phyloP scores from a whole-genome alignment of 108 stramenopile species.

The Discostella pseudostelligera region DNA sequence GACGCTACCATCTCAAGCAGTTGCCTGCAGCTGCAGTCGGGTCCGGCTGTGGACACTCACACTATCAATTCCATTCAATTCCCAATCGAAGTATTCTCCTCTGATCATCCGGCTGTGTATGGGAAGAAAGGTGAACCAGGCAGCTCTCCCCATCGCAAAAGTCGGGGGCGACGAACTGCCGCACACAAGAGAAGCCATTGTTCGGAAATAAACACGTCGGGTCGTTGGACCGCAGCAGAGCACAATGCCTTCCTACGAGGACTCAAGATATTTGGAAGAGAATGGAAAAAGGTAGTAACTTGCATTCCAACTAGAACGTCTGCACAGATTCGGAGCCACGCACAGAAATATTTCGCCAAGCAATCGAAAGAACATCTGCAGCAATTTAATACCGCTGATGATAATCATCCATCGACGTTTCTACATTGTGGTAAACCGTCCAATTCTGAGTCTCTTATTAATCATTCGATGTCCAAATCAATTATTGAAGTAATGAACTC shows the following conservation, averaged over 20 bases:
- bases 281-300: slow-evolving; percentile 89
- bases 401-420: slow-evolving; percentile 8
- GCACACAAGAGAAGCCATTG: background rate
- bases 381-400: slow-evolving; percentile 1
- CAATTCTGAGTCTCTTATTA: background rate
- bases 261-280: slow-evolving; percentile 78
- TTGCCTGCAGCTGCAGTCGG: too few species aligned
- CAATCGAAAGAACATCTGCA: slow-evolving; percentile 40
- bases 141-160: too few species aligned
- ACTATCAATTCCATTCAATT: too few species aligned
- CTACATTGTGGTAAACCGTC: background rate
- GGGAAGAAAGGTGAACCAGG: too few species aligned
- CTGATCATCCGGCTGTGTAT: too few species aligned
- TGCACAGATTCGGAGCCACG: slow-evolving; percentile 96
- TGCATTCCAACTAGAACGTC: slow-evolving; percentile 91
- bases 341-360: slow-evolving; percentile 97
- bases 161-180: background rate
- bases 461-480: background rate
- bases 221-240: slow-evolving; percentile 92
- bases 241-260: slow-evolving; percentile 89
- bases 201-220: slow-evolving; percentile 28
- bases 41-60: too few species aligned
- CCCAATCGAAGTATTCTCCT: too few species aligned
- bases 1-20: too few species aligned
- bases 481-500: slow-evolving; percentile 41